Conservation (phyloP, 2,329 filamentous ascomycete species). For the Aspergillus sp. region DNA sequence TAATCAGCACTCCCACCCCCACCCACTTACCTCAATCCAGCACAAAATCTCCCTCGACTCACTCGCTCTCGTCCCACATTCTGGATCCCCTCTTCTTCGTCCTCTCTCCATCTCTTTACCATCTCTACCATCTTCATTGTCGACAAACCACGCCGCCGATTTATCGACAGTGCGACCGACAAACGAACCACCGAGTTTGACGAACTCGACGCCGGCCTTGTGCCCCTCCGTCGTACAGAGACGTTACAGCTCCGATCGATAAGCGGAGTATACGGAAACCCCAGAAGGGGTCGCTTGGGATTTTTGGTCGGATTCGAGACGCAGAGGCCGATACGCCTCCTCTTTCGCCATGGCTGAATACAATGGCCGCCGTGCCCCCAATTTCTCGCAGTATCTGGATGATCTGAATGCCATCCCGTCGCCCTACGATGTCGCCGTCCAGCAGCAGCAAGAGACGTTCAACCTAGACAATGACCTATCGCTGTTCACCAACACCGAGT, state of each 20-base stretch:
- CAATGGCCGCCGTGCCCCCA: slow-evolving; percentile 75
- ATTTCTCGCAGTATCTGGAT: slow-evolving; percentile 86
- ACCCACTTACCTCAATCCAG: slow-evolving; percentile 7
- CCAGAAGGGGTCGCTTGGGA: neutral
- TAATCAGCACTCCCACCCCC: slow-evolving; percentile 4
- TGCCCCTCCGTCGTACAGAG: neutral
- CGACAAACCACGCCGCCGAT: neutral
- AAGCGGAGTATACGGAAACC: neutral
- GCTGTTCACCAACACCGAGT: slow-evolving; percentile 79
- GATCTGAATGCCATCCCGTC: slow-evolving; percentile 73
- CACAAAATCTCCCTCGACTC: slow-evolving; percentile 12
- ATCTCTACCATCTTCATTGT: neutral
- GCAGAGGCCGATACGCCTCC: slow-evolving; percentile 15
- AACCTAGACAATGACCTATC: slow-evolving; percentile 70
- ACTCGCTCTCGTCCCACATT: slow-evolving; percentile 11
- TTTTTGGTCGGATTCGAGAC: neutral
- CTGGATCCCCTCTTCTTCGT: slow-evolving; percentile 1
- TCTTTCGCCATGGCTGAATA: slow-evolving; percentile 64
- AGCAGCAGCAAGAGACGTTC: slow-evolving; percentile 56
- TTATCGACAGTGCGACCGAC: neutral
- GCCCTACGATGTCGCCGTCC: slow-evolving; percentile 60
- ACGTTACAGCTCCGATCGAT: neutral
- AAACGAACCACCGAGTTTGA: neutral
- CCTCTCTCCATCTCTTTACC: neutral
- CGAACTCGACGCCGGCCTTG: neutral